Evolutionary conservation across 768 basidiomycete species (phyloP).

Genomic region (Mycena filopes): DNA sequence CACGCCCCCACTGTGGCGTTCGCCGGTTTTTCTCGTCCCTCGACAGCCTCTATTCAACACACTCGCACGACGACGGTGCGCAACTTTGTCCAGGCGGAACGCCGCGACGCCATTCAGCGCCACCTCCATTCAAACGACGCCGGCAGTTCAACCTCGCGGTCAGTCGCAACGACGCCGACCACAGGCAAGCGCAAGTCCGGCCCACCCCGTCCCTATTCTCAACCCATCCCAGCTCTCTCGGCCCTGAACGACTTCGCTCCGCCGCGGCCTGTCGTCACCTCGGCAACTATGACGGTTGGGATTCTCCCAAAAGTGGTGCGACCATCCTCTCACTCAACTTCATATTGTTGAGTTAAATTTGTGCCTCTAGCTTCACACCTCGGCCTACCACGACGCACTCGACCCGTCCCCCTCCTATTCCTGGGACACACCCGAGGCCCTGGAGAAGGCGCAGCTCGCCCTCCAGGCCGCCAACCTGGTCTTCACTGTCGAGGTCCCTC

Average conservation of each 20-base stretch:
- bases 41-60: not conserved
- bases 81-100: not conserved
- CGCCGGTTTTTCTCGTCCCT: not conserved
- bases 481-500: not conserved
- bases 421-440: not conserved
- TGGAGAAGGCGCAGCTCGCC: not conserved
- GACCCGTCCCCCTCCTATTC: not conserved
- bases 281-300: not conserved
- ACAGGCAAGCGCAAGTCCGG: not conserved
- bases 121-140: not conserved
- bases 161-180: not conserved
- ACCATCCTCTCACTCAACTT: not conserved
- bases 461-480: not conserved
- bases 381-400: not conserved
- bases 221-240: not conserved
- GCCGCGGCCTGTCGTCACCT: no score
- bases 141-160: not conserved
- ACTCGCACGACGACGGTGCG: no score
- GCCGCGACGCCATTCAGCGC: not conserved
- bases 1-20: not conserved
- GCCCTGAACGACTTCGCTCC: not conserved
- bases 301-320: constrained; percentile 7
- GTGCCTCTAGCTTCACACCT: not conserved
- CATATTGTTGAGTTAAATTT: not conserved
- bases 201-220: not conserved